Evolutionary conservation across 1,284 basidiomycete genomes (phyloP), one percentile per base, ranked within the genome.

Genomic region (Heterobasidion annosum): DNA sequence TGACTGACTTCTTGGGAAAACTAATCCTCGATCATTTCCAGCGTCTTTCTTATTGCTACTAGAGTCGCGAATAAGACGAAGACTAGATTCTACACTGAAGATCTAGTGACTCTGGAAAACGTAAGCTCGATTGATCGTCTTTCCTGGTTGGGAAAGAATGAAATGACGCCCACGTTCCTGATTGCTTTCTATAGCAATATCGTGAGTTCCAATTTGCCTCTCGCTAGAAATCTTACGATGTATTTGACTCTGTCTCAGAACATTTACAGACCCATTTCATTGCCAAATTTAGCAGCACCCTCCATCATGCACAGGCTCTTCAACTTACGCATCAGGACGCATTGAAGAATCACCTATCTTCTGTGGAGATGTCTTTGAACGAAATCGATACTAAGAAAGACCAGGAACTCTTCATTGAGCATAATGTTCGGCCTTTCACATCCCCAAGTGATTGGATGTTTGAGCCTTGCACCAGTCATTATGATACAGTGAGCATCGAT

Each of bases 381-480:
- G 69, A 71, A 33, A 73, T 91, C 2, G 69, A 83, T 61, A 70
- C 81, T 10, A 61, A 66, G 16, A 71, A 74, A 58, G 89, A 91
- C 61, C 85, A 90, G 65, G 72, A 71, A 54, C 68, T 90, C 18
- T 91, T 86, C 69, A 78, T 89, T 44, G 75, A 85, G 56, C 74
- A 85, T 63, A 91, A 91, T 61, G 67, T 81, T 51, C 74, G 85
- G 35, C 73, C 81, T 2, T 91, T 89, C 65, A 73, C 66, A 35
- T 67, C 77, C 12, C 88, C 89, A 16, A 61, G 60, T 19, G 82
- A 89, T 63, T 88, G 81, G 82, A 66, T 59, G 48, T 91, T 91
- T 62, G 88, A 91, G 63, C 85, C 88, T n/a, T 89, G 84, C 61
- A 59, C 76, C 4, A 78, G 70, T 55, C 81, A 87, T 62, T 90